These are phyloP conservation scores for Trypanosomatidae sp. DNA, from an alignment of 208 protist genomes.

Conservation along the genomic window DNA sequence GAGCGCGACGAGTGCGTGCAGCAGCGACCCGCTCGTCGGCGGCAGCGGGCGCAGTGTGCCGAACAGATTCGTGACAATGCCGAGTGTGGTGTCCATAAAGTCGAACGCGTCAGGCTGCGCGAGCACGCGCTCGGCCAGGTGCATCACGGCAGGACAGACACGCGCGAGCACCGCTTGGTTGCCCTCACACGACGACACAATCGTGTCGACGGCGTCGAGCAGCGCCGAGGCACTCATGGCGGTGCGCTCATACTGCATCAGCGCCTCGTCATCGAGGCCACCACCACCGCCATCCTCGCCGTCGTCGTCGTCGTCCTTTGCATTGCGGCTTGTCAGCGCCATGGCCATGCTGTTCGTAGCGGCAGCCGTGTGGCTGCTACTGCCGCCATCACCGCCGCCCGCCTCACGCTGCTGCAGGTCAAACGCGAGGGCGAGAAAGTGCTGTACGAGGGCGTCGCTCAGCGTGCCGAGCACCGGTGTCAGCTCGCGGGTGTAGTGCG, in stretches of 20 bases:
- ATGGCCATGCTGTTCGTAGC: constrained; percentile 3
- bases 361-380: constrained; percentile 2
- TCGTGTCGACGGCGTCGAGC: constrained; percentile 61
- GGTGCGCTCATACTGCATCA: constrained; percentile 27
- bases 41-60: constrained; percentile 57
- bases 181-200: constrained; percentile 38
- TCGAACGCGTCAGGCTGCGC: constrained; percentile 63
- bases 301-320: no score
- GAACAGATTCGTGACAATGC: constrained; percentile 51
- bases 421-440: constrained; percentile 67
- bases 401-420: constrained; percentile 45
- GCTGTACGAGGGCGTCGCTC: constrained; percentile 49
- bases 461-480: constrained; percentile 58
- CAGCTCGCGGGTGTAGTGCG: constrained; percentile 77
- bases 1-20: constrained; percentile 49
- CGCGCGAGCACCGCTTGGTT: constrained; percentile 24
- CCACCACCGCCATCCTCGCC: background rate
- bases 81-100: constrained; percentile 71
- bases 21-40: constrained; percentile 30
- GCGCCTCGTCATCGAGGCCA: constrained; percentile 8
- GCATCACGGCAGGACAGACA: constrained; percentile 50
- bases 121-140: constrained; percentile 33
- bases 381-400: background rate
- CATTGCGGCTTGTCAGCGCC: no score
- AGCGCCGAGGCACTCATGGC: constrained; percentile 62